phyloP scores from a whole-genome alignment of 768 basidiomycete species.

The Hydnomerulius pinastri region DNA sequence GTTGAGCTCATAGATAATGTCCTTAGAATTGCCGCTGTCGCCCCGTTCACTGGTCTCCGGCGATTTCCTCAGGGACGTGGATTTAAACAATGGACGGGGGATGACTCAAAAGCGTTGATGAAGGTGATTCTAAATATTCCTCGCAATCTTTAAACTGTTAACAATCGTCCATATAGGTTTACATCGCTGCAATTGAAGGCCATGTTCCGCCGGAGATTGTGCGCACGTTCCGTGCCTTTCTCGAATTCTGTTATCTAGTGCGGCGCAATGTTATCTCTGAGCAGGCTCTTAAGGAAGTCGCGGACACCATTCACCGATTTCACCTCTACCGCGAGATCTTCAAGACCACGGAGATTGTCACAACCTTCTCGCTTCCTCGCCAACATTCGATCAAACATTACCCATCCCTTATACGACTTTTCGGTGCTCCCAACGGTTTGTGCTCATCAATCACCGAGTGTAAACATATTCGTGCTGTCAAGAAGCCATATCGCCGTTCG shows the following conservation, averaged over 20 bases:
- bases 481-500: conserved; percentile 34
- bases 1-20: too few relatives aligned
- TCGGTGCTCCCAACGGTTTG: conserved; percentile 36
- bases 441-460: conserved; percentile 40
- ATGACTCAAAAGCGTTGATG: conserved; percentile 40
- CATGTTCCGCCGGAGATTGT: conserved; percentile 20
- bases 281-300: conserved; percentile 16
- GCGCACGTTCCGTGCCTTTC: conserved; percentile 16
- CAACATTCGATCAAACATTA: conserved; percentile 37
- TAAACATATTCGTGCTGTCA: conserved; percentile 37
- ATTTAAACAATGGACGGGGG: conserved; percentile 39
- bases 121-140: conserved; percentile 23
- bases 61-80: conserved; percentile 31
- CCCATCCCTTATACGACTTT: conserved; percentile 15
- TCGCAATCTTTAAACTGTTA: neutral
- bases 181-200: conserved; percentile 25
- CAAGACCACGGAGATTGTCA: conserved; percentile 11
- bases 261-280: conserved; percentile 18
- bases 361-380: conserved; percentile 26
- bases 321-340: conserved; percentile 23
- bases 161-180: conserved; percentile 21
- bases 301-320: conserved; percentile 17
- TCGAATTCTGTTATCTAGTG: conserved; percentile 36
- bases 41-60: conserved; percentile 28
- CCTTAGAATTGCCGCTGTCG: conserved; percentile 31